Evolutionary conservation across 2,329 filamentous ascomycete species (phyloP).

Genomic region (Colletotrichum sp.): DNA sequence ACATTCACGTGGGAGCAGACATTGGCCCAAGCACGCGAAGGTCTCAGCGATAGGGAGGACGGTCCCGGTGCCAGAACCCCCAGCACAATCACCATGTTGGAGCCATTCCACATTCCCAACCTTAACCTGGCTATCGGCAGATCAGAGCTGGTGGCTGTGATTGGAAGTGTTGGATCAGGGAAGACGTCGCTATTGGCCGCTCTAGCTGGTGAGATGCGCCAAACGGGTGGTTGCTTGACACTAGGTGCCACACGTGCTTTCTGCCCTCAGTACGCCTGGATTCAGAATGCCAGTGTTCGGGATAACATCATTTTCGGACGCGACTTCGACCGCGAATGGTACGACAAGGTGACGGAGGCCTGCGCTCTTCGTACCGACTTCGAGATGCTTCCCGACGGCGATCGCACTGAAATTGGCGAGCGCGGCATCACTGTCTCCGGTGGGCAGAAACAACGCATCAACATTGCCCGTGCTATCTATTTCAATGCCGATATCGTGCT

Average conservation of each 20-base stretch:
- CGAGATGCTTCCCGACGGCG: slow-evolving; percentile 87
- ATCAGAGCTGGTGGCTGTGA: slow-evolving; percentile 80
- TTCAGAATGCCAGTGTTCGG: slow-evolving; percentile 85
- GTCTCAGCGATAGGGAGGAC: slow-evolving; percentile 46
- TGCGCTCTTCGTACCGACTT: slow-evolving; percentile 86
- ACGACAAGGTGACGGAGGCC: slow-evolving; percentile 78
- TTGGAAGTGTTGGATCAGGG: slow-evolving; percentile 83
- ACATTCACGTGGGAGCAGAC: slow-evolving; percentile 86
- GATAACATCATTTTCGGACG: slow-evolving; percentile 93
- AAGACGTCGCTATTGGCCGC: slow-evolving; percentile 90
- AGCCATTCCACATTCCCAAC: slow-evolving; percentile 74
- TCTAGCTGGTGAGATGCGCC: slow-evolving; percentile 91
- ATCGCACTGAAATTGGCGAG: slow-evolving; percentile 91
- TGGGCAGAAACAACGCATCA: slow-evolving; percentile 92
- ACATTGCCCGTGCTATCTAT: slow-evolving; percentile 85
- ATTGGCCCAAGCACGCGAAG: slow-evolving; percentile 34
- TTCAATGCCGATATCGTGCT: slow-evolving; percentile 70
- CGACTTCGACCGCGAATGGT: slow-evolving; percentile 76
- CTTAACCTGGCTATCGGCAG: slow-evolving; percentile 71
- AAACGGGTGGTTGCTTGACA: slow-evolving; percentile 73
- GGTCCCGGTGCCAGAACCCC: slow-evolving; percentile 20
- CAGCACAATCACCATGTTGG: slow-evolving; percentile 24
- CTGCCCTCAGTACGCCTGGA: slow-evolving; percentile 96
- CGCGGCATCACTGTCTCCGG: slow-evolving; percentile 94
- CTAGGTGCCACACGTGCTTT: slow-evolving; percentile 84